Base-by-base conservation (phyloP, 192 early-diverging fungal species). In the Mortierella claussenii region DNA sequence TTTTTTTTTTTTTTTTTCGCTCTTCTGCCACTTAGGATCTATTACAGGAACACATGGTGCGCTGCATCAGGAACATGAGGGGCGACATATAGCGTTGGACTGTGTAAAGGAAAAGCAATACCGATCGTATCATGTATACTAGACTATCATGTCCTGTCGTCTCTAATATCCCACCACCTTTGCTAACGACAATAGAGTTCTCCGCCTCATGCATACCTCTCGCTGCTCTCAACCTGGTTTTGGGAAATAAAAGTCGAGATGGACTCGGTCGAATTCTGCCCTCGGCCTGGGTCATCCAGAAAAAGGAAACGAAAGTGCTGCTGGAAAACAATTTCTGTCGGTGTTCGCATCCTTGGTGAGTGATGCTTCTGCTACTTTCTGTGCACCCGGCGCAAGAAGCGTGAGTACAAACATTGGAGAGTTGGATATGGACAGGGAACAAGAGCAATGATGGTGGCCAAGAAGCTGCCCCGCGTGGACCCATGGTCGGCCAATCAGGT, bases 171-270 rank as follows among this genome's bases (percentile, higher is more conserved):
- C n/a, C n/a, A n/a, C n/a, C n/a, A n/a, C n/a, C n/a, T 36, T 4
- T 55, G 34, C 30, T 27, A 55, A 55, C 34, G 34, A 21, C 26
- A 60, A 60, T 34, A 18, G 44, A 47, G n/a, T n/a, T n/a, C n/a
- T n/a, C n/a, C n/a, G n/a, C 30, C 12, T 48, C 21, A 3, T 18
- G 45, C 20, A 34, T 8, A 42, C 10, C 6, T 52, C 3, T 36
- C 5, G 2, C 18, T 32, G 52, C 52, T 54, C 52, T 54, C 52
- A 34, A 54, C 32, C 33, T 32, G 17, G 33, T 54, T 54, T 54
- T 54, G 52, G 43, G 43, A 15, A 45, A 45, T 45, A 11, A 37
- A 21, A 55, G 33, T 55, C 32, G 20, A 55, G 53, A 17, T 55
- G 53, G 53, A 55, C 24, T 40, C 32, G 7, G 13, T 45, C 43